Conservation (phyloP, 2,329 filamentous ascomycete species). For the Pyrenophora graminea region DNA sequence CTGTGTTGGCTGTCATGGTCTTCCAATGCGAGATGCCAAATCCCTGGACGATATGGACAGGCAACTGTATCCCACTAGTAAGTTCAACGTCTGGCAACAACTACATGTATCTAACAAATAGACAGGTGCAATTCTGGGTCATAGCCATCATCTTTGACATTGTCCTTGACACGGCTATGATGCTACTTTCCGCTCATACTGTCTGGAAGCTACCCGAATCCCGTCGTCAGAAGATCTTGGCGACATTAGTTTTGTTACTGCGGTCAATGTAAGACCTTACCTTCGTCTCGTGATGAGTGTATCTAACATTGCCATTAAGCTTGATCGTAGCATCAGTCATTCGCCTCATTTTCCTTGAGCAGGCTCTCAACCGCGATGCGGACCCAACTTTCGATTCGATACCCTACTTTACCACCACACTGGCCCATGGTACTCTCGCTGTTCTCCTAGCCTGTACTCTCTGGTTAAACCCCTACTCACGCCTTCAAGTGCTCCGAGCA, state of each 20-base stretch:
- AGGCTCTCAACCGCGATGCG: slow-evolving; percentile 8
- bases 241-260: slow-evolving; percentile 24
- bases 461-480: slow-evolving; percentile 23
- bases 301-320: slow-evolving; percentile 15
- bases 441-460: slow-evolving; percentile 29
- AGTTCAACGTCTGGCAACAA: not conserved
- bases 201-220: slow-evolving; percentile 24
- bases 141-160: slow-evolving; percentile 24
- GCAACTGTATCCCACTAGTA: slow-evolving; percentile 32
- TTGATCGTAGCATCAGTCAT: slow-evolving; percentile 27
- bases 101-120: not conserved
- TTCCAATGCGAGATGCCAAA: slow-evolving; percentile 33
- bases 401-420: slow-evolving; percentile 29
- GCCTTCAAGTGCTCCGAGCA: slow-evolving; percentile 7
- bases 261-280: slow-evolving; percentile 24
- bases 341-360: slow-evolving; percentile 27
- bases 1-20: slow-evolving; percentile 20
- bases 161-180: slow-evolving; percentile 21
- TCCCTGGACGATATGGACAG: slow-evolving; percentile 30
- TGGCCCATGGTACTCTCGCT: slow-evolving; percentile 28
- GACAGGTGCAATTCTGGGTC: slow-evolving; percentile 26
- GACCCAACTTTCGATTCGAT: slow-evolving; percentile 26
- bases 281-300: too few relatives aligned
- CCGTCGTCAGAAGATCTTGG: slow-evolving; percentile 20
- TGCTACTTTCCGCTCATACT: slow-evolving; percentile 22